Percentiles rank a stretch among this genome's conserved stretches.
Conservation (phyloP, 768 basidiomycete genomes). For the Tricholoma saponaceum region DNA sequence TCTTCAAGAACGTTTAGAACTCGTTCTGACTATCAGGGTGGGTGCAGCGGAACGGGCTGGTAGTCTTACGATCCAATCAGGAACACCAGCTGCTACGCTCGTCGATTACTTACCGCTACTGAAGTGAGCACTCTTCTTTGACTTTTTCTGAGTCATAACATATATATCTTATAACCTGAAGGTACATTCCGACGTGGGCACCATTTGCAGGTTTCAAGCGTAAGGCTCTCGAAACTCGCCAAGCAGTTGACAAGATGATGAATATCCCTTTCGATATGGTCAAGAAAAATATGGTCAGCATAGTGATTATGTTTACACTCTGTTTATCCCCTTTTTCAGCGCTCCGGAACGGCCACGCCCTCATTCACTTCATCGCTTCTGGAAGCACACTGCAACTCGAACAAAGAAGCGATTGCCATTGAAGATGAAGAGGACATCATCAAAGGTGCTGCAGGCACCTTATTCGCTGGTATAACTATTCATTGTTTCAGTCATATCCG, state of each 20-base stretch:
- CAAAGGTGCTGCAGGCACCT: slow-evolving; percentile 51
- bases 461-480: slow-evolving; percentile 39
- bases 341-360: slow-evolving; percentile 36
- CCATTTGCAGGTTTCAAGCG: slow-evolving; percentile 45
- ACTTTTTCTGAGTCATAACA: neutral
- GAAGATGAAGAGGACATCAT: slow-evolving; percentile 51
- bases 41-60: slow-evolving; percentile 41
- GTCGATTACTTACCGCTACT: slow-evolving; percentile 48
- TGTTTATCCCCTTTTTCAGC: slow-evolving; percentile 23
- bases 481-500: neutral
- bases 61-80: slow-evolving; percentile 41
- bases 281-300: slow-evolving; percentile 42
- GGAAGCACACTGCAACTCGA: slow-evolving; percentile 31
- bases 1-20: slow-evolving; percentile 1
- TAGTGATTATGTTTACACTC: neutral
- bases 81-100: slow-evolving; percentile 41
- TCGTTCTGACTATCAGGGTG: neutral
- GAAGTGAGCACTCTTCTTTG: slow-evolving; percentile 23
- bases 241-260: slow-evolving; percentile 45
- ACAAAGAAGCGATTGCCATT: slow-evolving; percentile 26
- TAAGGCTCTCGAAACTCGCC: slow-evolving; percentile 35
- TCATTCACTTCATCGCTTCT: slow-evolving; percentile 44
- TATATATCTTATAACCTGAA: slow-evolving; percentile 11
- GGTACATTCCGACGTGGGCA: slow-evolving; percentile 47
- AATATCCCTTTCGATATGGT: slow-evolving; percentile 48